Evolutionary conservation across 768 basidiomycete species (phyloP).

Genomic region (Kondoa subrosea): DNA sequence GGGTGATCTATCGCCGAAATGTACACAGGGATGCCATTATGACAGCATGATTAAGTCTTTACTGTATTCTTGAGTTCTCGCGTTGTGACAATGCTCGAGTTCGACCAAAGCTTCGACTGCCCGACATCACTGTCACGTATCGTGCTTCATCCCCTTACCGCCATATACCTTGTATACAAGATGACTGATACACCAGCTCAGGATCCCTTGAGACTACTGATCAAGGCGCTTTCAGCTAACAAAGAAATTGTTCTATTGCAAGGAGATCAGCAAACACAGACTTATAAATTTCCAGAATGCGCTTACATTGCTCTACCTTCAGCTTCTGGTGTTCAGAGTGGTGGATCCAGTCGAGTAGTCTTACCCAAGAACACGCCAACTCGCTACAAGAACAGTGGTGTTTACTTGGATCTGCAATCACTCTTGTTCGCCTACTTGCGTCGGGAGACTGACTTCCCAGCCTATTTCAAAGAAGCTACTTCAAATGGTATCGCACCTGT

Average conservation of each 20-base stretch:
- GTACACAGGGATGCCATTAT: too few species aligned
- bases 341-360: conserved; percentile 11
- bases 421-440: conserved; percentile 71
- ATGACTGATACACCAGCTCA: too few species aligned
- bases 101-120: too few species aligned
- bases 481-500: conserved; percentile 62
- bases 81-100: too few species aligned
- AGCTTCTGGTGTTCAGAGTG: background rate
- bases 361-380: conserved; percentile 63
- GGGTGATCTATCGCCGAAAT: too few species aligned
- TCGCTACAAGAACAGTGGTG: conserved; percentile 44
- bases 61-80: too few species aligned
- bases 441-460: conserved; percentile 53
- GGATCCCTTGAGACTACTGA: conserved; percentile 31
- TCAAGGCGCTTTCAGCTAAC: conserved; percentile 24
- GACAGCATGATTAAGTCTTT: too few species aligned
- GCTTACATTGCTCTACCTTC: background rate
- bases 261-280: background rate
- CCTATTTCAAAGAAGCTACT: conserved; percentile 74
- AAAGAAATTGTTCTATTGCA: conserved; percentile 26
- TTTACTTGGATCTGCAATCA: conserved; percentile 55
- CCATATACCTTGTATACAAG: too few species aligned
- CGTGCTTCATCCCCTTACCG: too few species aligned
- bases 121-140: too few species aligned
- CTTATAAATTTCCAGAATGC: background rate